Percentiles rank a stretch among this genome's conserved stretches.
These are phyloP conservation scores for Rutstroemia sp. DNA, from an alignment of 2,329 filamentous ascomycete species.

Conservation along the genomic window DNA sequence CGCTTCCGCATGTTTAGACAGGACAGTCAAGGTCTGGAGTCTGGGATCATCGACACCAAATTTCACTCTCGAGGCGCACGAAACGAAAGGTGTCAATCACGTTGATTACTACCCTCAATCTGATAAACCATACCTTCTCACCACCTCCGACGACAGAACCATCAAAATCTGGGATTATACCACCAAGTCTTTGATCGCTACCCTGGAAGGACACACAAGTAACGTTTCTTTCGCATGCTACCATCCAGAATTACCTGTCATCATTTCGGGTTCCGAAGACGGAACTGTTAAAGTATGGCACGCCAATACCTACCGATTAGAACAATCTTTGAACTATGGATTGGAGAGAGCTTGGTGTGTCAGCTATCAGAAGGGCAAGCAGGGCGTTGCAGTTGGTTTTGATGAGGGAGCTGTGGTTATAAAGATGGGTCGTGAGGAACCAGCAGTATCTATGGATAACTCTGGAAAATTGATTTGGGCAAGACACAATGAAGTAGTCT, in stretches of 20 bases:
- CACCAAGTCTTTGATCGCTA: slow-evolving; percentile 93
- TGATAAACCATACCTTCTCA: slow-evolving; percentile 81
- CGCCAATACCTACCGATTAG: slow-evolving; percentile 91
- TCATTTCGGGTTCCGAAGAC: slow-evolving; percentile 96
- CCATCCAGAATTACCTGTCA: slow-evolving; percentile 92
- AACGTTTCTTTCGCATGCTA: slow-evolving; percentile 98
- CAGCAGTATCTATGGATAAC: slow-evolving; percentile 93
- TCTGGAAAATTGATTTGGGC: slow-evolving; percentile 97
- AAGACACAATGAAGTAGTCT: slow-evolving; percentile 88
- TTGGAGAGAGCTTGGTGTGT: slow-evolving; percentile 97
- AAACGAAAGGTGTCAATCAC: slow-evolving; percentile 96
- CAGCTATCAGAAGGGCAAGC: slow-evolving; percentile 87
- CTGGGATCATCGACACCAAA: slow-evolving; percentile 89
- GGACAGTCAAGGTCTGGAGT: slow-evolving; percentile 97
- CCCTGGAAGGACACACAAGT: slow-evolving; percentile 91
- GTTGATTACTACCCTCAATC: slow-evolving; percentile 81
- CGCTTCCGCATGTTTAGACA: slow-evolving; percentile 88
- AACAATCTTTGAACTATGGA: slow-evolving; percentile 93
- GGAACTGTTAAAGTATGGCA: slow-evolving; percentile 98
- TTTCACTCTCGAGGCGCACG: slow-evolving; percentile 93
- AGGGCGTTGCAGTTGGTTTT: slow-evolving; percentile 91
- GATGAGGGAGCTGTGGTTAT: slow-evolving; percentile 97
- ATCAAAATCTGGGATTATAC: slow-evolving; percentile 99
- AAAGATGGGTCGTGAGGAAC: slow-evolving; percentile 95
- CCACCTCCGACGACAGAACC: slow-evolving; percentile 91